phyloP scores from a whole-genome alignment of 1,284 basidiomycete species.

The Phaffia rhodozyma region DNA sequence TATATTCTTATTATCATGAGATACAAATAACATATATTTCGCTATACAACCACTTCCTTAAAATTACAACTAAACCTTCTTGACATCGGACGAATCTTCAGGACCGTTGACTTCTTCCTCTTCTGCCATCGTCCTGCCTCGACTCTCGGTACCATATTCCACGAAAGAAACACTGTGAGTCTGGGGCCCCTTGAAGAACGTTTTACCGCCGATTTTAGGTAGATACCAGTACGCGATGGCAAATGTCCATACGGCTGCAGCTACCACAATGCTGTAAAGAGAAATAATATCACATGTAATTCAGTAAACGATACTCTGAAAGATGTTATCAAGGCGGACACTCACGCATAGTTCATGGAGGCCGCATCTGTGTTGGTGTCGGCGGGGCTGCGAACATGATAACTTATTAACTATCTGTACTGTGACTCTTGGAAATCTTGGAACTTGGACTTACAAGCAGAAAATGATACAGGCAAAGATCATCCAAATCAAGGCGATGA shows the following conservation, averaged over 20 bases:
- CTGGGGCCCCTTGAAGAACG: conserved; percentile 25
- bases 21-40: no score
- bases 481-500: conserved; percentile 28
- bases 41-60: no score
- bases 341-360: conserved; percentile 28
- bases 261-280: conserved; percentile 21
- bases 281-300: neutral
- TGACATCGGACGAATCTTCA: no score
- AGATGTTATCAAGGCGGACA: neutral
- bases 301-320: neutral
- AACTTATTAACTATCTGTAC: neutral
- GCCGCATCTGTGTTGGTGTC: conserved; percentile 24
- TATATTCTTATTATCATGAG: no score
- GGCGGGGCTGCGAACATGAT: conserved; percentile 23
- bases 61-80: no score
- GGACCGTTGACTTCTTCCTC: no score
- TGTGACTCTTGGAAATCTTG: no score
- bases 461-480: conserved; percentile 30
- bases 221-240: conserved; percentile 27
- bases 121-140: no score
- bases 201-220: conserved; percentile 29
- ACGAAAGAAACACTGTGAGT: neutral
- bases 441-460: conserved; percentile 25
- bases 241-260: conserved; percentile 28
- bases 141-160: no score